A percentile compares a stretch with the other conserved stretches of the same genome.
Conservation (phyloP, 2,329 filamentous ascomycete species). For the Sporothrix inflata region DNA sequence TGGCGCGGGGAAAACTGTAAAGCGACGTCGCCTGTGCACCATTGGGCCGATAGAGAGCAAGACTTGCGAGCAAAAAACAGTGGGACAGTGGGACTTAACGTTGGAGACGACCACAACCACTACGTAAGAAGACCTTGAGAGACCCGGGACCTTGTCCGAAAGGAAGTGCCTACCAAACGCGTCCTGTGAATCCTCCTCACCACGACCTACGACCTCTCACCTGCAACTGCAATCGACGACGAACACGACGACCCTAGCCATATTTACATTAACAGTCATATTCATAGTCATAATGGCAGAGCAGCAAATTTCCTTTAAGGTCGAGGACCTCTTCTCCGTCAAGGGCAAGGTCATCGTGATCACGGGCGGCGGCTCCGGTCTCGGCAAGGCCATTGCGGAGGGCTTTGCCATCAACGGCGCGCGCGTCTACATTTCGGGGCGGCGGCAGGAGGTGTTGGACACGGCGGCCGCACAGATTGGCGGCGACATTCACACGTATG, state of each 20-base stretch:
- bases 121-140: no score
- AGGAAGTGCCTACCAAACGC: no score
- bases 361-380: constrained; percentile 50
- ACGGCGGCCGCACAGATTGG: constrained; percentile 38
- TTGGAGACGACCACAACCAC: no score
- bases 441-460: constrained; percentile 48
- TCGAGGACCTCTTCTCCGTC: constrained; percentile 44
- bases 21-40: background rate
- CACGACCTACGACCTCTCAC: no score
- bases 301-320: constrained; percentile 36
- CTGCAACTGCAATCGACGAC: background rate
- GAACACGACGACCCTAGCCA: background rate
- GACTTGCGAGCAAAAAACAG: no score
- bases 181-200: no score
- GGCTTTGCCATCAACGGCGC: constrained; percentile 50
- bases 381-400: constrained; percentile 50
- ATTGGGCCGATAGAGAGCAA: no score
- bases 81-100: no score
- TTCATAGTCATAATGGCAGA: constrained; percentile 4
- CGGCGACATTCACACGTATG: constrained; percentile 34
- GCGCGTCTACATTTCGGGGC: constrained; percentile 50
- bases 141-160: no score
- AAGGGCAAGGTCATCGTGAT: constrained; percentile 47
- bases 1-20: background rate
- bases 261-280: background rate